Conservation (phyloP, 805 yeast genomes). For the Hemisphaericaspora nanyangensis region DNA sequence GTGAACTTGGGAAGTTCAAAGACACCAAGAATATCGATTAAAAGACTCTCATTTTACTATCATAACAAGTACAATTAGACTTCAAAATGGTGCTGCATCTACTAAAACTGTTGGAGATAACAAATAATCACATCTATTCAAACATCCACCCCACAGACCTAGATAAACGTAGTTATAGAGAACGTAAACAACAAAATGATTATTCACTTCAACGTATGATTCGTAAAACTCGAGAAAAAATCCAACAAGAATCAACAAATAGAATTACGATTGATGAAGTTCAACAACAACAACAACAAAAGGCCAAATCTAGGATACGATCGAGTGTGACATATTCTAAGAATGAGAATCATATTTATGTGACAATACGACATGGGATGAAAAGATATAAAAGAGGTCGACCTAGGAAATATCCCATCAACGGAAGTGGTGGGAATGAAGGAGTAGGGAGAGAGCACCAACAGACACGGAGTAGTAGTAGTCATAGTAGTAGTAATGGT, state of each 20-base stretch:
- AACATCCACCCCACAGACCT: conserved; percentile 16
- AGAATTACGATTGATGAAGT: too few species aligned
- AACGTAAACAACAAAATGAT: conserved; percentile 10
- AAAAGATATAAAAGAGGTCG: neutral
- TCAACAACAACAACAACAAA: too few species aligned
- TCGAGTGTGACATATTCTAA: neutral
- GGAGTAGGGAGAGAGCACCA: too few species aligned
- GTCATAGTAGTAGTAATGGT: too few species aligned
- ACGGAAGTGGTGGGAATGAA: neutral
- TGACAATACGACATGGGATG: neutral
- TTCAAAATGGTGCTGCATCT: conserved; percentile 21
- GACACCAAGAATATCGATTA: too few species aligned
- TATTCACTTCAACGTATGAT: conserved; percentile 19
- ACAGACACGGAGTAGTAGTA: neutral
- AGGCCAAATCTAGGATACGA: neutral
- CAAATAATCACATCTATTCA: conserved; percentile 26
- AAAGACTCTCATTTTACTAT: too few species aligned
- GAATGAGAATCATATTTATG: neutral
- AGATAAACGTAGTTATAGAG: conserved; percentile 20
- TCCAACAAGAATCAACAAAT: neutral
- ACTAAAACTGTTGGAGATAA: conserved; percentile 25
- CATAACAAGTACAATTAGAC: too few species aligned
- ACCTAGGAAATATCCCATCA: neutral
- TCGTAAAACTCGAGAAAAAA: conserved; percentile 12
- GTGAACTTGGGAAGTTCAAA: too few species aligned